These are phyloP conservation scores for Leccinum obscurum DNA, from an alignment of 768 basidiomycete genomes.

Conservation along the genomic window DNA sequence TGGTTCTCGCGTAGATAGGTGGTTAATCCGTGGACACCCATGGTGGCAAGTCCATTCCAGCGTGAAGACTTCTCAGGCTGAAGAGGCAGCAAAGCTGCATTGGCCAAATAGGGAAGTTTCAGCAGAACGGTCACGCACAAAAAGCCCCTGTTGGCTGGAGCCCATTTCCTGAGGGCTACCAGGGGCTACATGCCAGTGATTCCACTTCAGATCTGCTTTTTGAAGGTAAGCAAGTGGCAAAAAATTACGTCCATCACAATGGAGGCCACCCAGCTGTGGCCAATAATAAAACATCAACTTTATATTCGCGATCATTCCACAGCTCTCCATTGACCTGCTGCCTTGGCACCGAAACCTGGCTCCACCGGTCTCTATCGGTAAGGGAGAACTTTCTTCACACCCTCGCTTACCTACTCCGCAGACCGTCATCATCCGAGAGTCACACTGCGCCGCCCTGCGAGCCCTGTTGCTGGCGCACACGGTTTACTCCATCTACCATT, in stretches of 20 bases:
- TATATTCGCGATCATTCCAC: background rate
- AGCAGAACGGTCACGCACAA: background rate
- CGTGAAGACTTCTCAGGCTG: background rate
- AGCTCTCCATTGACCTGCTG: background rate
- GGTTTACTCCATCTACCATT: background rate
- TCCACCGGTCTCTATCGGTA: background rate
- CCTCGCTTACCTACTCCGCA: too few species aligned
- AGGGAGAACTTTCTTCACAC: background rate
- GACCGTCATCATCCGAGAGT: too few species aligned
- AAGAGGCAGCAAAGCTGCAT: background rate
- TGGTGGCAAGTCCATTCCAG: conserved; percentile 30
- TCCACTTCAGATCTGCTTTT: background rate
- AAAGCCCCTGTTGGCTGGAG: background rate
- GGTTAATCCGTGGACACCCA: conserved; percentile 55
- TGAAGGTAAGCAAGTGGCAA: conserved; percentile 13
- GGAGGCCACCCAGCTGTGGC: conserved; percentile 11
- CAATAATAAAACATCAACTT: background rate
- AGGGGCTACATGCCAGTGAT: background rate
- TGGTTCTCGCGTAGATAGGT: conserved; percentile 51
- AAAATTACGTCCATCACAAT: background rate
- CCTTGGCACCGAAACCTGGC: background rate
- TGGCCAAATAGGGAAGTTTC: conserved; percentile 7
- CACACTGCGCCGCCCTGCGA: too few species aligned
- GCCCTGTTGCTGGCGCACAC: background rate
- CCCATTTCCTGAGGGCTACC: background rate